Percentiles rank a stretch among this genome's conserved stretches.
These are phyloP conservation scores for Orbilia blumenaviensis DNA, from an alignment of 2,329 filamentous ascomycete genomes.

Conservation along the genomic window DNA sequence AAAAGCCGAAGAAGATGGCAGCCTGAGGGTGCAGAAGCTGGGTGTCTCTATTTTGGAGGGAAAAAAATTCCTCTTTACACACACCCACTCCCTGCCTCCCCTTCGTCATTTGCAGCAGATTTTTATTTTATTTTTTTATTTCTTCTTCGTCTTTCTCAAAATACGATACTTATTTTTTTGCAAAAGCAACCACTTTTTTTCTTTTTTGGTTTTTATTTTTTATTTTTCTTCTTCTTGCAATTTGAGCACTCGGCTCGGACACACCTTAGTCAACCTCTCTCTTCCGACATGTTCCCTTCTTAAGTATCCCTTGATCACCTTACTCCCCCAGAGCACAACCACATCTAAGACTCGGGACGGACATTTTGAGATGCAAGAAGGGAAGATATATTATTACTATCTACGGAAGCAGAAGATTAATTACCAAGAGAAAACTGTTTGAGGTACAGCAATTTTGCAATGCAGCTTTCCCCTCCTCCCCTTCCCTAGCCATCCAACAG, in stretches of 20 bases:
- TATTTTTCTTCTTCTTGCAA: conserved; percentile 19
- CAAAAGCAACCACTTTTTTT: conserved; percentile 26
- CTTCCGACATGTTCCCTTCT: conserved; percentile 42
- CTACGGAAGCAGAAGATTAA: conserved; percentile 34
- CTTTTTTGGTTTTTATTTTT: neutral
- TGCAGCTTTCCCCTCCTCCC: conserved; percentile 2
- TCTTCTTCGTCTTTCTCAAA: conserved; percentile 19
- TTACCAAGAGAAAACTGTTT: conserved; percentile 16
- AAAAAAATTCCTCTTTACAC: conserved; percentile 50
- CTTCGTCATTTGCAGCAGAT: conserved; percentile 47
- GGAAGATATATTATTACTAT: conserved; percentile 38
- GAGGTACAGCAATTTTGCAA: conserved; percentile 41
- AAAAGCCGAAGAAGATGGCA: conserved; percentile 33
- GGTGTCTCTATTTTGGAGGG: conserved; percentile 40
- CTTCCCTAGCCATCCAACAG: conserved; percentile 38
- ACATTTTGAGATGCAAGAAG: conserved; percentile 48
- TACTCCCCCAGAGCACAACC: conserved; percentile 28
- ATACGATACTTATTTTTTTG: conserved; percentile 34
- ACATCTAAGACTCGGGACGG: conserved; percentile 38
- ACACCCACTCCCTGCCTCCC: conserved; percentile 39
- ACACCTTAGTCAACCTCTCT: conserved; percentile 18
- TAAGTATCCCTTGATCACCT: conserved; percentile 39
- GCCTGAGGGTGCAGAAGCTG: conserved; percentile 35
- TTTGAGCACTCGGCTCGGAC: conserved; percentile 42
- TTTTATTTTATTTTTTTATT: conserved; percentile 44